Base-by-base conservation (phyloP, 164 flowering plant genomes). In the Euptelea pleiosperma region DNA sequence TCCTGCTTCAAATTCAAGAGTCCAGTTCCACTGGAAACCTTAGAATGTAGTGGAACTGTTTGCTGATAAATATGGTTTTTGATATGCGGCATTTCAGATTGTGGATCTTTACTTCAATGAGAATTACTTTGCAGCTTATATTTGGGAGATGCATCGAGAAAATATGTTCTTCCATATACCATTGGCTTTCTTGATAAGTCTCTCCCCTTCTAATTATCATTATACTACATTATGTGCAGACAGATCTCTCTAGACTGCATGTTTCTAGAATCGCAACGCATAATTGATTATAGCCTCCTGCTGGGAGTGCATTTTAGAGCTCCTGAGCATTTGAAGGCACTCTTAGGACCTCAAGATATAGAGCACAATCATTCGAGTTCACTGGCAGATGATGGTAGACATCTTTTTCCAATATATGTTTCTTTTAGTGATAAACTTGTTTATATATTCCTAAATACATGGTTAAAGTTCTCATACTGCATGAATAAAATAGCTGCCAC, bases 251-350 rank as follows among this genome's bases (percentile, higher is more conserved):
- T 82, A 48, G 98, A 92, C 68, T 77, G 89, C 75, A 68, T 6
- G 63, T 89, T 92, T 70, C 77, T 92, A 46, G 82, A 89, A 66
- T 77, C 96, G 46, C 91, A 84, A 64, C 64, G 76, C 10, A 92
- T 92, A 69, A 87, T 92, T 44, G 98, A 92, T 70, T 92, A 92
- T 51, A 92, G 98, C 78, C 84, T 92, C 55, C 70, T 92, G 43
- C 54, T 92, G 75, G 98, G 98, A 24, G 64, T 92, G 62, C 98
- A 92, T 73, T 92, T 89, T 71, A 76, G 95, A 73, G 97, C 95
- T 63, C 98, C 98, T 36, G 83, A 78, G 63, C 81, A 81, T 70
- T 74, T 87, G 72, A 85, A 58, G 63, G 66, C 74, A 34, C 50
- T 75, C 29, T 59, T 69, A 49, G 83, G 79, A 66, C 58, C 73